Evolutionary conservation across 495 filamentous ascomycete genomes (phyloP).

Genomic region (Podospora australis): DNA sequence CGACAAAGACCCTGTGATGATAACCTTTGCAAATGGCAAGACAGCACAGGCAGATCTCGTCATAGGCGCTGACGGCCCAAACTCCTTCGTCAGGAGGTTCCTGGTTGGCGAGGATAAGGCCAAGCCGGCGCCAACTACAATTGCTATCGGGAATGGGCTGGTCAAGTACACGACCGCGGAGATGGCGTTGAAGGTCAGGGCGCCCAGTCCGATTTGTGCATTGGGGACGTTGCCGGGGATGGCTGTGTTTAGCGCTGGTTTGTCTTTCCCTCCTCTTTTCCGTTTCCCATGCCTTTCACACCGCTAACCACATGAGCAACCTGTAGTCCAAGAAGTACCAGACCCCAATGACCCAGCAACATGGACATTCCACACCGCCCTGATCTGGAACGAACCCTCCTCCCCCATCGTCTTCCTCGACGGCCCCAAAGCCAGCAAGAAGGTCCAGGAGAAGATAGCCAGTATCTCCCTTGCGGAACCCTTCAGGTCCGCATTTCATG

Average conservation of each 20-base stretch:
- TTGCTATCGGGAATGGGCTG: background rate
- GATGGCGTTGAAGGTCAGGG: background rate
- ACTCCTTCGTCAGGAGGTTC: conserved; percentile 1
- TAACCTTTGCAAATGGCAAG: background rate
- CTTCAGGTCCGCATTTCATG: conserved; percentile 2
- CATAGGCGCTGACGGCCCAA: conserved; percentile 3
- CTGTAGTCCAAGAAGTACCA: conserved; percentile 3
- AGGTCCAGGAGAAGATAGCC: background rate
- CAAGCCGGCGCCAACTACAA: background rate
- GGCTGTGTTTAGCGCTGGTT: background rate
- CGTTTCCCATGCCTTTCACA: background rate
- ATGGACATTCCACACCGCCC: conserved; percentile 4
- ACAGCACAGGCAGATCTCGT: background rate
- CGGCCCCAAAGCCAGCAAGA: background rate
- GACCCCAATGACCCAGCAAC: conserved; percentile 3
- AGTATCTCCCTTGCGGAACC: conserved; percentile 1
- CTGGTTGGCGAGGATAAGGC: background rate
- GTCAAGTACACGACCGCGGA: conserved; percentile 3
- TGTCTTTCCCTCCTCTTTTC: background rate
- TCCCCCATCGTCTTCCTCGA: background rate
- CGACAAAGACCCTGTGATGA: background rate
- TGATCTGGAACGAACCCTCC: conserved; percentile 1
- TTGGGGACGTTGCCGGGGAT: background rate
- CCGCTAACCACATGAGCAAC: background rate
- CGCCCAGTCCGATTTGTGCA: background rate